phyloP scores from a whole-genome alignment of 345 rosid genomes.

The Salix brachista region DNA sequence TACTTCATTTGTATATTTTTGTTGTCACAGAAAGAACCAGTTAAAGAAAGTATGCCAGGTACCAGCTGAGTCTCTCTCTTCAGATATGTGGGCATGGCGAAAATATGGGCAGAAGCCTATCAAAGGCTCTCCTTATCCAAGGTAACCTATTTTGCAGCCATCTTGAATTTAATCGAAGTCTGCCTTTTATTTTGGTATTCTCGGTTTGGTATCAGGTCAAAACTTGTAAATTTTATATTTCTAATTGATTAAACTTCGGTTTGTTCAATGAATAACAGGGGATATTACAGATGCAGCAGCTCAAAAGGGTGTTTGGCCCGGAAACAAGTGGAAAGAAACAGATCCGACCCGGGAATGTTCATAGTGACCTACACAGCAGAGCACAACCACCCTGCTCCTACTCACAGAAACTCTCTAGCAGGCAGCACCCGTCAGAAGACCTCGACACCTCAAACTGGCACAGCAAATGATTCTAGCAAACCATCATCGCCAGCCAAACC shows the following conservation, averaged over 20 bases:
- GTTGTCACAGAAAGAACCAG: slow-evolving; percentile 66
- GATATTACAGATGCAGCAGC: slow-evolving; percentile 92
- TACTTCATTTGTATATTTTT: slow-evolving; percentile 1
- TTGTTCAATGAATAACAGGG: slow-evolving; percentile 44
- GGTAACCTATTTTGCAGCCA: slow-evolving; percentile 33
- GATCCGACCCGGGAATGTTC: slow-evolving; percentile 91
- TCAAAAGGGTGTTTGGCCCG: slow-evolving; percentile 95
- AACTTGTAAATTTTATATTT: not conserved
- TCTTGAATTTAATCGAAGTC: not conserved
- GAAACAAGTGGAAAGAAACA: slow-evolving; percentile 94
- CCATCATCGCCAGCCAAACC: slow-evolving; percentile 26
- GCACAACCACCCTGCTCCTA: slow-evolving; percentile 91
- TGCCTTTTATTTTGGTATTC: not conserved
- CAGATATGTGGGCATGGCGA: slow-evolving; percentile 98
- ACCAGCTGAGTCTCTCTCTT: slow-evolving; percentile 77
- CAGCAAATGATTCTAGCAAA: slow-evolving; percentile 29
- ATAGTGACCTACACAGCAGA: slow-evolving; percentile 92
- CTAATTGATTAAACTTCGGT: slow-evolving; percentile 7
- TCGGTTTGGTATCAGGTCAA: not conserved
- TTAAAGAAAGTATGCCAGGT: slow-evolving; percentile 85
- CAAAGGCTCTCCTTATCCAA: slow-evolving; percentile 97
- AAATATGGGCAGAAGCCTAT: slow-evolving; percentile 99
- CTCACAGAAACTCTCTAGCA: slow-evolving; percentile 91
- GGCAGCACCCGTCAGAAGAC: slow-evolving; percentile 87
- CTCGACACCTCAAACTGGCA: slow-evolving; percentile 18